Base-by-base conservation (phyloP, 805 yeast species). In the Candida dendrica region DNA sequence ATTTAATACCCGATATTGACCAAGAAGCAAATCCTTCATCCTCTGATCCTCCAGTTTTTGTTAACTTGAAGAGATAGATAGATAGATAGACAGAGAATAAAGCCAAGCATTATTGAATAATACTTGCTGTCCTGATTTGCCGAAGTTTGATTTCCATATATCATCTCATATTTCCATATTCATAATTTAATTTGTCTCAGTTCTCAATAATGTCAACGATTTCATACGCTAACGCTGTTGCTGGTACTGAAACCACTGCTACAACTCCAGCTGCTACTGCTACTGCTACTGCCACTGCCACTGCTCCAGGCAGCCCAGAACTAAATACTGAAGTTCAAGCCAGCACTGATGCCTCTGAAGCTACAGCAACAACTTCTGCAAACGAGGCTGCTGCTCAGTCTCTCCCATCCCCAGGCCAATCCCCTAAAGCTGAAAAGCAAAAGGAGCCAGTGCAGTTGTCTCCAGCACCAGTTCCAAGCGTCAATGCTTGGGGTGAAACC, bases 401-500 rank as follows among this genome's bases (percentile, higher is more conserved):
- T 40, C 43, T 51, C n/a, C 58, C 59, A n/a, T 55, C 60, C n/a
- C 58, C 57, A 49, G 48, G 45, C 20, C 42, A 52, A 7, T 45
- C 62, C 42, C 53, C 62, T 45, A 48, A 51, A 34, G 45, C 50
- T 22, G 50, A 49, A 26, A 44, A 56, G 41, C 42, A 42, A 52
- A 40, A 57, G 56, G 46, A 59, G 47, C 45, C 61, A 53, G 58
- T 50, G 3, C 36, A 43, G 30, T 61, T 76, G 24, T 77, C 81
- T 9, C 85, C 86, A 4, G 86, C 86, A 22, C 85, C 86, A 13
- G 68, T 77, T 24, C 86, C 85, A 29, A 63, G 67, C 39, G 73
- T 71, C 34, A 77, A 71, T 50, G 81, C 81, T n/a, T 81, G 87
- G 87, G 75, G 74, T 22, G 50, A 59, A 6, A 50, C 50, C 15